Evolutionary conservation across 2,329 filamentous ascomycete genomes (phyloP).

Genomic region (Chaetomium sp.): DNA sequence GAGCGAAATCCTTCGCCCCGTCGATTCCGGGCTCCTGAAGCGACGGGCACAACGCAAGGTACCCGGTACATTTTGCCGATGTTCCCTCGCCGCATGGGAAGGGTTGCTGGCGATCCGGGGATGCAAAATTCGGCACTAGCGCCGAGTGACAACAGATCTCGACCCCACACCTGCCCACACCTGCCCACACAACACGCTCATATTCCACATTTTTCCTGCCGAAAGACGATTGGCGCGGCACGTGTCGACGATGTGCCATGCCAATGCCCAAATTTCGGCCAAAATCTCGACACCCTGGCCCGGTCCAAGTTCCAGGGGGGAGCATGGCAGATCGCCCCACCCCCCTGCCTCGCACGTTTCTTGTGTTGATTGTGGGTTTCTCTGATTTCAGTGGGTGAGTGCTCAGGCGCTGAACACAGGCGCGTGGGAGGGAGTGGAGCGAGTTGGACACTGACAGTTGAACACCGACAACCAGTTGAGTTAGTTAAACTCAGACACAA

Average conservation of each 20-base stretch:
- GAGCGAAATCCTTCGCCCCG: conserved; percentile 2
- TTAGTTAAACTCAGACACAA: too few relatives aligned
- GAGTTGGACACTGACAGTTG: not conserved
- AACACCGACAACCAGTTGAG: too few relatives aligned
- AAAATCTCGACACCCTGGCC: conserved; percentile 16
- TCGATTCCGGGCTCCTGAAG: not conserved
- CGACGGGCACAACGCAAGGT: conserved; percentile 13
- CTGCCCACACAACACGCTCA: conserved; percentile 14
- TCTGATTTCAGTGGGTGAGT: not conserved
- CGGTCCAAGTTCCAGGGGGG: not conserved
- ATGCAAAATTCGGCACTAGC: conserved; percentile 17
- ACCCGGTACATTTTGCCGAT: conserved; percentile 9
- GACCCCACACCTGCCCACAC: conserved; percentile 16
- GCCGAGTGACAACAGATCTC: conserved; percentile 20
- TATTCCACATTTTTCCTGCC: conserved; percentile 1
- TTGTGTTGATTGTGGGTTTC: conserved; percentile 2
- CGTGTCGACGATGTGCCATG: conserved; percentile 17
- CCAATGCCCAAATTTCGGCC: conserved; percentile 21
- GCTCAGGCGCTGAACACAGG: not conserved
- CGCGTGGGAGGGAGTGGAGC: not conserved
- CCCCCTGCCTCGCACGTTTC: conserved; percentile 4
- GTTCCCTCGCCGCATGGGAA: conserved; percentile 7
- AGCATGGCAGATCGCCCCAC: conserved; percentile 20
- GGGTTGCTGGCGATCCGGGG: conserved; percentile 18
- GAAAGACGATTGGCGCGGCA: conserved; percentile 20